phyloP scores from a whole-genome alignment of 2,329 filamentous ascomycete species.

The Fusarium tjaetaba region DNA sequence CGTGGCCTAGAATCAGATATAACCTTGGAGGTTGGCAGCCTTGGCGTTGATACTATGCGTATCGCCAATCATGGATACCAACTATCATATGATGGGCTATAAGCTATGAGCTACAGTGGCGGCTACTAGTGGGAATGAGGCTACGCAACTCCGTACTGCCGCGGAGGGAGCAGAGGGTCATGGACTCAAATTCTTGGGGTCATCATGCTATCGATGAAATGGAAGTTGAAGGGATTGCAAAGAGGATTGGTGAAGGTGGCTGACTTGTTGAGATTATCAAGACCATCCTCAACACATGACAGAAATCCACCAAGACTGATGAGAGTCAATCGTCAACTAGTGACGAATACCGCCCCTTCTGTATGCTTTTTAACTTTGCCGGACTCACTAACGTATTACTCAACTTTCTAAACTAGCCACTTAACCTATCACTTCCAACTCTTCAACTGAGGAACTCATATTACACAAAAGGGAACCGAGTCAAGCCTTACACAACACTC shows the following conservation, averaged over 20 bases:
- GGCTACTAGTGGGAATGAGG: neutral
- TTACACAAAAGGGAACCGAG: neutral
- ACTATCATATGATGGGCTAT: neutral
- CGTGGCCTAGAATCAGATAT: slow-evolving; percentile 8
- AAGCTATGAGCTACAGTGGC: neutral
- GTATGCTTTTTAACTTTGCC: neutral
- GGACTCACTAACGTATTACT: neutral
- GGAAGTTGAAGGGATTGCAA: neutral
- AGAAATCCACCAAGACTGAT: neutral
- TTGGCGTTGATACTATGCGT: neutral
- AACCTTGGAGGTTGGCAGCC: neutral
- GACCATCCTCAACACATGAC: neutral
- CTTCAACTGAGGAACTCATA: neutral
- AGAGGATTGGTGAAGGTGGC: neutral
- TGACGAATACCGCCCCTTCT: slow-evolving; percentile 10
- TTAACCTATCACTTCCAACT: slow-evolving; percentile 1
- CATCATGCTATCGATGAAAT: neutral
- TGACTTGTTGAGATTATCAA: neutral
- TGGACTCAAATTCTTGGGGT: neutral
- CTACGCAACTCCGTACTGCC: neutral
- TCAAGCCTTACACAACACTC: slow-evolving; percentile 6
- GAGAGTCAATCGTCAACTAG: neutral
- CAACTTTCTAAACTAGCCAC: neutral
- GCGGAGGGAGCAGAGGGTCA: slow-evolving; percentile 2
- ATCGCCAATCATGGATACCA: neutral